Conservation (phyloP, 2,329 filamentous ascomycete species). For the Talaromyces sp. region DNA sequence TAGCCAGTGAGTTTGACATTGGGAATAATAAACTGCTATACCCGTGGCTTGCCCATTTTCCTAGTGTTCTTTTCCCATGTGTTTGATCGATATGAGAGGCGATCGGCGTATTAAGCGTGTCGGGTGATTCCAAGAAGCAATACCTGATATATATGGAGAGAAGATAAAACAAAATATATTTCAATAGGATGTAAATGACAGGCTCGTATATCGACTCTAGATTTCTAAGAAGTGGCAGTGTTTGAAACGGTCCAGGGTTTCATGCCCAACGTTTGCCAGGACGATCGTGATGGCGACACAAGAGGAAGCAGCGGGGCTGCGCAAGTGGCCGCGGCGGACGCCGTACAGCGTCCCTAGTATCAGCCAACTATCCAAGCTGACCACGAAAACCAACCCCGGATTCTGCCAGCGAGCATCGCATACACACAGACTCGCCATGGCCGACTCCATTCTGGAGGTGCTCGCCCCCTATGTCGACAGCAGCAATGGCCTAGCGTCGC, state of each 20-base stretch:
- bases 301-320: conserved; percentile 20
- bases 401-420: not conserved
- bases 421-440: conserved; percentile 42
- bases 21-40: conserved; percentile 19
- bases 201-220: not conserved
- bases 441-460: conserved; percentile 71
- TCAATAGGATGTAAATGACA: not conserved
- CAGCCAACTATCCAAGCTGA: not conserved
- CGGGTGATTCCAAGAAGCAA: not conserved
- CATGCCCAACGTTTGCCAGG: not conserved
- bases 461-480: conserved; percentile 56
- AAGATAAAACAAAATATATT: not conserved
- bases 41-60: conserved; percentile 56
- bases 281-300: conserved; percentile 6
- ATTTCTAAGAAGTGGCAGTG: not conserved
- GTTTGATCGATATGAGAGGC: not conserved
- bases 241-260: not conserved
- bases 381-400: not conserved
- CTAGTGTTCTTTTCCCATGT: conserved; percentile 1
- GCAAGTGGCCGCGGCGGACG: conserved; percentile 26
- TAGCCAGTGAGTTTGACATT: not conserved
- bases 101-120: not conserved
- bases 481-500: conserved; percentile 26
- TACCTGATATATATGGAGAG: not conserved
- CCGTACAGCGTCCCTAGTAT: conserved; percentile 14